Percentiles rank a stretch among this genome's conserved stretches.
These are phyloP conservation scores for Periconia sp. DNA, from an alignment of 2,329 filamentous ascomycete species.

Conservation along the genomic window DNA sequence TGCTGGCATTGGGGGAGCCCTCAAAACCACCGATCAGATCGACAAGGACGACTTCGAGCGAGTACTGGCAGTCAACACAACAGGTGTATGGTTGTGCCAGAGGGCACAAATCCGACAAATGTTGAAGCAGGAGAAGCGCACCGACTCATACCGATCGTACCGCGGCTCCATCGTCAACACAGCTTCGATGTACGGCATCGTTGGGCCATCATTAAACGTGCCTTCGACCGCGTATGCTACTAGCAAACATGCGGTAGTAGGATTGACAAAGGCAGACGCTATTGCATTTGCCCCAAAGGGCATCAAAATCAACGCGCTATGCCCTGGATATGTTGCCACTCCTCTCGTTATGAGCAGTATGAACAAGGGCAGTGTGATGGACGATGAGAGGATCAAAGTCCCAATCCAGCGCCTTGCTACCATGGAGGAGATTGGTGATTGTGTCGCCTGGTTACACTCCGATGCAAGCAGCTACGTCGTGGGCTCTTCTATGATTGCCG, in stretches of 20 bases:
- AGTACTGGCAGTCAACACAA: constrained; percentile 60
- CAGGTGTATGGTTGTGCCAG: constrained; percentile 65
- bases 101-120: constrained; percentile 59
- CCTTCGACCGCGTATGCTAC: constrained; percentile 57
- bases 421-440: constrained; percentile 73
- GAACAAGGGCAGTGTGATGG: constrained; percentile 27
- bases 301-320: constrained; percentile 68
- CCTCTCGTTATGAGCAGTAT: constrained; percentile 43
- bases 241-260: constrained; percentile 62
- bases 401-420: constrained; percentile 58
- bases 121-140: constrained; percentile 54
- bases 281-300: constrained; percentile 57
- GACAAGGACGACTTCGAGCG: constrained; percentile 57
- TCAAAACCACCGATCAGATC: constrained; percentile 54
- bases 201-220: constrained; percentile 45
- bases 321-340: constrained; percentile 58
- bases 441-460: constrained; percentile 72
- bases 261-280: constrained; percentile 62
- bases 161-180: constrained; percentile 63
- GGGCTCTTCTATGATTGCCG: constrained; percentile 72
- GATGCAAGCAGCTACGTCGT: constrained; percentile 76
- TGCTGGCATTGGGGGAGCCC: constrained; percentile 57
- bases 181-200: constrained; percentile 59
- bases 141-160: constrained; percentile 39
- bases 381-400: constrained; percentile 47